A percentile compares a stretch with the other conserved stretches of the same genome.
phyloP scores from a whole-genome alignment of 2,329 filamentous ascomycete species.

The Colletotrichum musae region DNA sequence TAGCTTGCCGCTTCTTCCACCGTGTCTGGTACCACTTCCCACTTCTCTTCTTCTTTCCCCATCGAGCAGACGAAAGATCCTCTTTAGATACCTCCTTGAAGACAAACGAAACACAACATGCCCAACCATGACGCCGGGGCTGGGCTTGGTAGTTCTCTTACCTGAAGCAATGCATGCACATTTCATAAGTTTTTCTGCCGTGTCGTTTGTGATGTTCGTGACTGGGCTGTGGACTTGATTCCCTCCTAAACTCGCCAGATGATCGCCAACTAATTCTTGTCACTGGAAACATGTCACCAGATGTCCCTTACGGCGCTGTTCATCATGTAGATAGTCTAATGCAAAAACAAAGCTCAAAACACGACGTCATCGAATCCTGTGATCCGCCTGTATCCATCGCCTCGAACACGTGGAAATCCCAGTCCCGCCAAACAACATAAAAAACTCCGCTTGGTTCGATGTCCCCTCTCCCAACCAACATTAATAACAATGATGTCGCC shows the following conservation, averaged over 20 bases:
- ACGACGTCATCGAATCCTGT: constrained; percentile 1
- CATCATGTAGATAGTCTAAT: constrained; percentile 36
- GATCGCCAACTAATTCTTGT: no score
- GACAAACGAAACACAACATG: not conserved
- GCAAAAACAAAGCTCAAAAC: constrained; percentile 4
- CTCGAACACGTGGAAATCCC: not conserved
- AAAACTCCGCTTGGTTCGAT: constrained; percentile 26
- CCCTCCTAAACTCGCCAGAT: no score
- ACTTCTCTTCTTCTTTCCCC: not conserved
- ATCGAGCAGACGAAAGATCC: constrained; percentile 3
- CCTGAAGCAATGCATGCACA: not conserved
- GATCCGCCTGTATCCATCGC: not conserved
- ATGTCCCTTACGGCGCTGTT: not conserved
- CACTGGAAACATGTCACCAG: no score
- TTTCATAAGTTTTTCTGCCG: no score
- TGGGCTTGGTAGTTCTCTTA: constrained; percentile 1
- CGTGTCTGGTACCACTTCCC: not conserved
- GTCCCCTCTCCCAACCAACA: constrained; percentile 11
- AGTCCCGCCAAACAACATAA: no score
- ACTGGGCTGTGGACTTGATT: no score
- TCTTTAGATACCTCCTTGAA: constrained; percentile 21
- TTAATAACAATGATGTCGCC: not conserved
- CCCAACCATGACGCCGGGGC: not conserved
- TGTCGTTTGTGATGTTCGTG: no score
- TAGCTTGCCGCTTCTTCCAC: constrained; percentile 2